Evolutionary conservation across 2,329 filamentous ascomycete species (phyloP), one percentile per base, ranked within the genome.

Genomic region (Raffaelea arxii): DNA sequence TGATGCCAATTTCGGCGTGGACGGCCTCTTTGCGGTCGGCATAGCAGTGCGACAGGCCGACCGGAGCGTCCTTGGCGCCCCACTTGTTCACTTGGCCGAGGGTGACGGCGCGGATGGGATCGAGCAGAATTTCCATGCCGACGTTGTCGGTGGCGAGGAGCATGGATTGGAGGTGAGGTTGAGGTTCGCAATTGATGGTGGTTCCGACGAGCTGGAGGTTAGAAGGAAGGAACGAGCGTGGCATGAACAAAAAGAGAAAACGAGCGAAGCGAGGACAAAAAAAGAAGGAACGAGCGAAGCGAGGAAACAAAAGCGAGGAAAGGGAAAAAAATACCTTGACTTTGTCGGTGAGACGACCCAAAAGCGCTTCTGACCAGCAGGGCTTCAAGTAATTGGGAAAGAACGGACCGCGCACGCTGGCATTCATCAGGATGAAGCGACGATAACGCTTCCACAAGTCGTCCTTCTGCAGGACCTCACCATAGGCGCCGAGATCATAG

Each of bases 341-440:
- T 36, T 54, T 48, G 16, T 61, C 56, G 12, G 57, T 62, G 22
- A 66, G 18, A 9, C 55, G 53, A 7, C 51, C 48, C 9, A 65
- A 53, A 23, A 58, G 66, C 16, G 58, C 49, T 44, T 65, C 62
- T 22, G 55, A 59, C 64, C 64, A 67, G 54, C 65, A 67, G n/a
- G 47, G 49, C 12, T 52, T 38, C 49, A 57, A 58, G 59, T 59
- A 65, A 30, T 55, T 52, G 2, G 64, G 64, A 12, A 65, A 43
- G 50, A 66, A 67, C 0, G 65, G 65, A 0, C 64, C 64, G 18
- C 63, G 55, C 9, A 66, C 51, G 44, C 56, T 61, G 10, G 62
- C 57, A 46, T 64, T 64, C 39, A 67, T 50, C 9, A 58, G 58
- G 50, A 67, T 59, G 54, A 66, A 67, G 19, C 55, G 58, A 25